Conservation (phyloP, 495 filamentous ascomycete species). For the Apiosordaria backusii region DNA sequence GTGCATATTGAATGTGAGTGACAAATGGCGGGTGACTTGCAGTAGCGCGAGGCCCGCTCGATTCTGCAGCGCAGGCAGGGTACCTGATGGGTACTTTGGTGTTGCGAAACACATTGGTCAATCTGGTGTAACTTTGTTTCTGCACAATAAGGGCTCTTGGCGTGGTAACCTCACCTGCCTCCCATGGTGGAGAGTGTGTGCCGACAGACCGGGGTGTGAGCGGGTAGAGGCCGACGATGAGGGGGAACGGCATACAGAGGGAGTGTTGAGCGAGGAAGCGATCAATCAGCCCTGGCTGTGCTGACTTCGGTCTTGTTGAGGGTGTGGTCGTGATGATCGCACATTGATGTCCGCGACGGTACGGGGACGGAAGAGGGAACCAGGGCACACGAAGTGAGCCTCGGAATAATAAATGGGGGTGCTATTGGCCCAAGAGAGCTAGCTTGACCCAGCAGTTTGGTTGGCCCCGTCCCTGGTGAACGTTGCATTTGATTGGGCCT, state of each 20-base stretch:
- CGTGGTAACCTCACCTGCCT: not conserved
- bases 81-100: slow-evolving; percentile 3
- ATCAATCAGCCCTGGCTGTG: not conserved
- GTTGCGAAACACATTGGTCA: slow-evolving; percentile 8
- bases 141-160: not conserved
- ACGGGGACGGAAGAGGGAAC: not conserved
- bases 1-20: not conserved
- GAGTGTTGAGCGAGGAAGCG: not conserved
- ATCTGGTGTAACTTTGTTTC: slow-evolving; percentile 7
- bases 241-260: not conserved
- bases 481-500: not conserved
- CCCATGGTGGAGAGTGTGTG: not conserved
- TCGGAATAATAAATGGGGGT: not conserved
- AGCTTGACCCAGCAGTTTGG: not conserved
- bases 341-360: too few relatives aligned
- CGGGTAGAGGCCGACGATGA: not conserved
- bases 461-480: not conserved
- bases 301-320: not conserved
- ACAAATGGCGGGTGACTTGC: slow-evolving; percentile 4
- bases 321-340: not conserved
- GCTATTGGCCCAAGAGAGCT: not conserved
- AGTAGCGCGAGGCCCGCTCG: slow-evolving; percentile 5
- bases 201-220: too few relatives aligned
- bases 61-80: not conserved
- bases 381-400: not conserved